Conservation (phyloP, 441 rosid genomes). For the Adansonia gregorii region DNA sequence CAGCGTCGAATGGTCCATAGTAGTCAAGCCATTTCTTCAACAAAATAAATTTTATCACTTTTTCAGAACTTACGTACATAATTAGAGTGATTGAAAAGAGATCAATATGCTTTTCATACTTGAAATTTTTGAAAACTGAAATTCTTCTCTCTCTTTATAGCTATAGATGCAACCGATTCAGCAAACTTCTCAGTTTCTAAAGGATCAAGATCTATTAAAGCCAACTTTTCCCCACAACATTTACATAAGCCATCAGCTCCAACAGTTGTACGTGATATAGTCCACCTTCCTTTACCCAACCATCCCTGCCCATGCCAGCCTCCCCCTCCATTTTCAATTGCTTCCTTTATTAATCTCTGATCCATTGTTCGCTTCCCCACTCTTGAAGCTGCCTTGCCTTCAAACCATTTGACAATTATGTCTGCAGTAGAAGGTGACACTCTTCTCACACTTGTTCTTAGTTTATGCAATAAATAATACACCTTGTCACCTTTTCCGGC, state of each 20-base stretch:
- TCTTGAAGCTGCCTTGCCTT: slow-evolving; percentile 52
- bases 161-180: slow-evolving; percentile 64
- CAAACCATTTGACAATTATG: slow-evolving; percentile 57
- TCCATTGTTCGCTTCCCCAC: slow-evolving; percentile 56
- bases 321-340: slow-evolving; percentile 58
- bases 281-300: slow-evolving; percentile 74
- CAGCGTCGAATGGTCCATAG: slow-evolving; percentile 74
- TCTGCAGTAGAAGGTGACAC: slow-evolving; percentile 56
- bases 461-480: slow-evolving; percentile 62
- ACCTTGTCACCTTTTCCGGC: slow-evolving; percentile 62
- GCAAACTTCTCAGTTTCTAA: slow-evolving; percentile 63
- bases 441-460: slow-evolving; percentile 52
- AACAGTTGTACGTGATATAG: slow-evolving; percentile 41
- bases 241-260: slow-evolving; percentile 56
- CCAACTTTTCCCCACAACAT: slow-evolving; percentile 63
- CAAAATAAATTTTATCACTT: slow-evolving; percentile 16
- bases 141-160: slow-evolving; percentile 56
- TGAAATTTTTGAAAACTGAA: slow-evolving; percentile 68
- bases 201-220: slow-evolving; percentile 65
- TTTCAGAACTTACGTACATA: slow-evolving; percentile 13
- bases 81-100: slow-evolving; percentile 17
- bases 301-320: slow-evolving; percentile 79
- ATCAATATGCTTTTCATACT: slow-evolving; percentile 38
- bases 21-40: slow-evolving; percentile 76
- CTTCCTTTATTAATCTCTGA: slow-evolving; percentile 39